Evolutionary conservation across 352 stramenopile species (phyloP).

Genomic region (Phytophthora melonis): DNA sequence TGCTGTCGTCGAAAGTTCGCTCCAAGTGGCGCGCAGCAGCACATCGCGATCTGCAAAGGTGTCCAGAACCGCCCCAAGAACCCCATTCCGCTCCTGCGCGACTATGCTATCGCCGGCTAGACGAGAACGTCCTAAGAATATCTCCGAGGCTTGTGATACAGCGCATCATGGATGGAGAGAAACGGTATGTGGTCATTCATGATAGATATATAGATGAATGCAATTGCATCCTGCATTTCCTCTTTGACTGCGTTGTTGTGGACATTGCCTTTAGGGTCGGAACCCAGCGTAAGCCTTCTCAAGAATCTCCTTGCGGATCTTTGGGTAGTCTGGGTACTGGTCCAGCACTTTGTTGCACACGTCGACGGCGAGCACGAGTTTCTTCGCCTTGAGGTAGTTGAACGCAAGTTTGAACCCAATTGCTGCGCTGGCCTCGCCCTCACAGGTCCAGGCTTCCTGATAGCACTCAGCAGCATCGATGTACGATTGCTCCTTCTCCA

Average conservation of each 20-base stretch:
- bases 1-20: conserved; percentile 86
- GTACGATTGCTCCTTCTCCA: conserved; percentile 95
- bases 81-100: conserved; percentile 64
- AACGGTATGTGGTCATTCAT: conserved; percentile 30
- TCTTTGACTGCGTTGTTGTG: conserved; percentile 16
- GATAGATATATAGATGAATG: conserved; percentile 34
- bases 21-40: conserved; percentile 81
- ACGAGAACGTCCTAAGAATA: background rate
- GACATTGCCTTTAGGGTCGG: conserved; percentile 63
- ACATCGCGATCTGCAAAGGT: conserved; percentile 88
- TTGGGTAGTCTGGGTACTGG: conserved; percentile 95
- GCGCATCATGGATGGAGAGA: conserved; percentile 4
- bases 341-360: conserved; percentile 94
- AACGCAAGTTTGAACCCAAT: conserved; percentile 97
- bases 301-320: conserved; percentile 95
- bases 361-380: conserved; percentile 92
- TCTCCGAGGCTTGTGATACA: background rate
- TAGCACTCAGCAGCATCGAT: conserved; percentile 95
- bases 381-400: conserved; percentile 96
- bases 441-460: conserved; percentile 88
- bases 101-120: conserved; percentile 76
- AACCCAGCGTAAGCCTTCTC: conserved; percentile 92
- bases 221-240: conserved; percentile 18
- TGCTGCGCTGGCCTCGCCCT: conserved; percentile 84
- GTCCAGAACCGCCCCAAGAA: conserved; percentile 87